Percentiles rank a stretch among this genome's conserved stretches.
These are phyloP conservation scores for Paragyromitra xinjiangensis DNA, from an alignment of 495 filamentous ascomycete genomes.

Conservation along the genomic window DNA sequence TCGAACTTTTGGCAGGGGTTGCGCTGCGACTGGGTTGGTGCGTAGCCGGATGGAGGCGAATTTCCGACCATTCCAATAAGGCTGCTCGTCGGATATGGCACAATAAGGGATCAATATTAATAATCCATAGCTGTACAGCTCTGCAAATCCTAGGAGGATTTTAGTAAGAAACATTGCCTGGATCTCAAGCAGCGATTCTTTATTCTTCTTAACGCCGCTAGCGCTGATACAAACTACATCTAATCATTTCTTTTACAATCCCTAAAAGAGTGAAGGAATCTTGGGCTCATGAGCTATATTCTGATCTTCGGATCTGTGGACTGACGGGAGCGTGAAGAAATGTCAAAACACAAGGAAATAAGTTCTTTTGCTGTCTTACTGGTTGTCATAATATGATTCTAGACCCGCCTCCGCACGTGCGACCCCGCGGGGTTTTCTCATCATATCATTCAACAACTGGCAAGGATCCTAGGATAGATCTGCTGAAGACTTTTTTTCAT, in stretches of 20 bases:
- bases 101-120: constrained; percentile 6
- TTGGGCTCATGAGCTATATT: constrained; percentile 8
- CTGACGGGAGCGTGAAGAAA: not conserved
- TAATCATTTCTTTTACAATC: not conserved
- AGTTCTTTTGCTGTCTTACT: not conserved
- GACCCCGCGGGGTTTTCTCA: too few species aligned
- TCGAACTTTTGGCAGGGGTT: constrained; percentile 7
- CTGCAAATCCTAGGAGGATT: not conserved
- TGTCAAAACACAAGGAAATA: not conserved
- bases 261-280: not conserved
- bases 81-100: not conserved
- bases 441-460: too few species aligned
- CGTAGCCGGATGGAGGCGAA: constrained; percentile 33
- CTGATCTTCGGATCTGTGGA: not conserved
- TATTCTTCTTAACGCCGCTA: not conserved
- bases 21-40: constrained; percentile 25
- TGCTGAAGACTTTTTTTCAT: too few species aligned
- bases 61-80: constrained; percentile 14
- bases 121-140: constrained; percentile 15
- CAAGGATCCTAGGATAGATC: too few species aligned
- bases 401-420: too few species aligned
- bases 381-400: not conserved
- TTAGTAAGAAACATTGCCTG: constrained; percentile 20
- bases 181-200: not conserved
- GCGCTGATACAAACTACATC: not conserved